phyloP scores from a whole-genome alignment of 352 stramenopile species.

The Phytophthora brassicae region DNA sequence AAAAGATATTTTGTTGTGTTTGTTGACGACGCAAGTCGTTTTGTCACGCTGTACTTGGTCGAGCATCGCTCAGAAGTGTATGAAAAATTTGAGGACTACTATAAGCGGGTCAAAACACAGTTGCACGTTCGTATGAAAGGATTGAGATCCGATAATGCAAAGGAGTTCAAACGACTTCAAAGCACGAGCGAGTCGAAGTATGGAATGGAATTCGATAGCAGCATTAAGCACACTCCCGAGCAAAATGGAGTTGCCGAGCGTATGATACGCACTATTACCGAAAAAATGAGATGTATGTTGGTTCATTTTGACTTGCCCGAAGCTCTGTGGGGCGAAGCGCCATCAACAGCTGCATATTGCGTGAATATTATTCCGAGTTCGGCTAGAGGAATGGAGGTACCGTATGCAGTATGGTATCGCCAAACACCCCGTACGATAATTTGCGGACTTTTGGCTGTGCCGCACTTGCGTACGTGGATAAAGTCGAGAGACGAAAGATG shows the following conservation, averaged over 20 bases:
- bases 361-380: conserved; percentile 19
- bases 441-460: conserved; percentile 10
- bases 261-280: conserved; percentile 8
- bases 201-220: conserved; percentile 20
- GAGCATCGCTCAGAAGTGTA: conserved; percentile 8
- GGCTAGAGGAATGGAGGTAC: conserved; percentile 4
- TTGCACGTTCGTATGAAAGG: conserved; percentile 14
- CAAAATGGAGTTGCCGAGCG: conserved; percentile 25
- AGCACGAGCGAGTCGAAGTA: conserved; percentile 1
- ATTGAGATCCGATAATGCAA: conserved; percentile 15
- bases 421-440: conserved; percentile 2
- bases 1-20: not conserved
- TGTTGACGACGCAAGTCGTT: conserved; percentile 2
- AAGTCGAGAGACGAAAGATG: conserved; percentile 14
- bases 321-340: conserved; percentile 20
- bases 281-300: conserved; percentile 17
- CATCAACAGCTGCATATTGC: conserved; percentile 12
- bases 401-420: conserved; percentile 13
- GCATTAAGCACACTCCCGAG: conserved; percentile 23
- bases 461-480: conserved; percentile 1
- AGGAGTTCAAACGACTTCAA: conserved; percentile 14
- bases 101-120: conserved; percentile 5
- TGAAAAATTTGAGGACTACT: conserved; percentile 19
- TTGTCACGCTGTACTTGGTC: not conserved
- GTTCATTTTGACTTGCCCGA: conserved; percentile 20